A percentile compares a stretch with the other conserved stretches of the same genome.
These are phyloP conservation scores for Plenodomus lindquistii DNA, from an alignment of 2,329 filamentous ascomycete genomes.

Conservation along the genomic window DNA sequence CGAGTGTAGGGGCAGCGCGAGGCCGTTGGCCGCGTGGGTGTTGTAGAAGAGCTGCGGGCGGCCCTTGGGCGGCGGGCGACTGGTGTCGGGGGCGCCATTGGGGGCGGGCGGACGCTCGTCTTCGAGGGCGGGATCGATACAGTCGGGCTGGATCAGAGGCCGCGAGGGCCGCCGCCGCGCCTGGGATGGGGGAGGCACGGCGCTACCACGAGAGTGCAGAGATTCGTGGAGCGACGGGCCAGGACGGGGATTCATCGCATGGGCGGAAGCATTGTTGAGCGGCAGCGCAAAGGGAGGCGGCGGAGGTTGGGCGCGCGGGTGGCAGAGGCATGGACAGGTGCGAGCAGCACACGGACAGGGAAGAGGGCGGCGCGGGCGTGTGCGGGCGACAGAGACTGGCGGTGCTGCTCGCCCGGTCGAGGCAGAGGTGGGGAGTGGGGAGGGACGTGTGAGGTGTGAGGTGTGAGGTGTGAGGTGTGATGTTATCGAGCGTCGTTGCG, in stretches of 20 bases:
- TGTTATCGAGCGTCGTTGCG: constrained; percentile 11
- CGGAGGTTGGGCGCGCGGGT: constrained; percentile 7
- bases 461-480: no score
- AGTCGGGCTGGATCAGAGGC: constrained; percentile 36
- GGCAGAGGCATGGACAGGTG: constrained; percentile 14
- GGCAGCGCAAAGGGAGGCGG: constrained; percentile 24
- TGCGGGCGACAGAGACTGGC: background rate
- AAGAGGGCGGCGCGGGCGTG: constrained; percentile 3
- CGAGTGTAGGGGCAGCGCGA: constrained; percentile 24
- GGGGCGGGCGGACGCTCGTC: constrained; percentile 29
- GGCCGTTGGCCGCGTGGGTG: constrained; percentile 13
- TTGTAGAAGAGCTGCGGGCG: constrained; percentile 45
- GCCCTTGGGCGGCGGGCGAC: constrained; percentile 35
- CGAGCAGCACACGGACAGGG: constrained; percentile 7
- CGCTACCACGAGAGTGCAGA: constrained; percentile 43
- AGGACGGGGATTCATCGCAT: constrained; percentile 52
- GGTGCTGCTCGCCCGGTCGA: background rate
- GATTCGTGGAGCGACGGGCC: constrained; percentile 45
- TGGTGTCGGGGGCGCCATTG: constrained; percentile 23
- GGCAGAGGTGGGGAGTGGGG: background rate
- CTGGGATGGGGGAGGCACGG: constrained; percentile 32
- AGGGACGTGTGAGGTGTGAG: no score
- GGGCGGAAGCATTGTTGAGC: constrained; percentile 44
- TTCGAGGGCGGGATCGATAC: constrained; percentile 41
- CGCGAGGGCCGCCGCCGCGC: constrained; percentile 34